Conservation (phyloP, 2,329 filamentous ascomycete genomes). For the Aspergillus latus region DNA sequence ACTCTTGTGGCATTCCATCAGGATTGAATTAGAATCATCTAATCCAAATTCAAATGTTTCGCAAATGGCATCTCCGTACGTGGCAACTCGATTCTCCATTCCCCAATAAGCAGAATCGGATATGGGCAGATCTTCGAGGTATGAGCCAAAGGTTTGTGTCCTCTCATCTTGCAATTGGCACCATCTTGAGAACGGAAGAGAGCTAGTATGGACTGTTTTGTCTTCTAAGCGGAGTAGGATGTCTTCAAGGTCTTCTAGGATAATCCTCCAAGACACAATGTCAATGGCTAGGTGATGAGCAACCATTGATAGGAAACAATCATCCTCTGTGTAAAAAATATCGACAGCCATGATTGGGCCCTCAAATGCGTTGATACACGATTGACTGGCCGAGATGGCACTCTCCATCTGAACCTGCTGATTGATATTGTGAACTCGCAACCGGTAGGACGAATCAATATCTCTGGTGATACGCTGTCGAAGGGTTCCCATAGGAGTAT, state of each 20-base stretch:
- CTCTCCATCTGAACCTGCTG: conserved; percentile 25
- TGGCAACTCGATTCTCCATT: conserved; percentile 29
- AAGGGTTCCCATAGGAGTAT: conserved; percentile 18
- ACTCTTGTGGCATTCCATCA: conserved; percentile 35
- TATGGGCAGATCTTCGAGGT: conserved; percentile 27
- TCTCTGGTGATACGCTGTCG: conserved; percentile 34
- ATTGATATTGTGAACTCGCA: conserved; percentile 22
- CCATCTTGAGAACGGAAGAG: conserved; percentile 42
- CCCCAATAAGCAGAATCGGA: conserved; percentile 40
- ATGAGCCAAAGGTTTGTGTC: conserved; percentile 15
- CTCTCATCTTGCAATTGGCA: conserved; percentile 34
- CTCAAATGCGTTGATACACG: conserved; percentile 35
- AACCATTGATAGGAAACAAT: conserved; percentile 35
- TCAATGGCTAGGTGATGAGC: conserved; percentile 42
- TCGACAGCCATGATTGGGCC: conserved; percentile 46
- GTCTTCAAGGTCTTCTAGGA: conserved; percentile 42
- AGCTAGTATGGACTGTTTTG: conserved; percentile 20
- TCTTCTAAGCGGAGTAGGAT: conserved; percentile 32
- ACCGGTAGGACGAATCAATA: conserved; percentile 31
- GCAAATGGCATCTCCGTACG: conserved; percentile 39
- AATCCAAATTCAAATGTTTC: conserved; percentile 36
- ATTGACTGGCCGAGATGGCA: conserved; percentile 32
- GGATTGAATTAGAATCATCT: conserved; percentile 26
- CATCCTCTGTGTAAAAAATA: conserved; percentile 39
- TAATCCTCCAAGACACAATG: conserved; percentile 43